Evolutionary conservation across 768 basidiomycete genomes (phyloP).

Genomic region (Cyathus striatus): DNA sequence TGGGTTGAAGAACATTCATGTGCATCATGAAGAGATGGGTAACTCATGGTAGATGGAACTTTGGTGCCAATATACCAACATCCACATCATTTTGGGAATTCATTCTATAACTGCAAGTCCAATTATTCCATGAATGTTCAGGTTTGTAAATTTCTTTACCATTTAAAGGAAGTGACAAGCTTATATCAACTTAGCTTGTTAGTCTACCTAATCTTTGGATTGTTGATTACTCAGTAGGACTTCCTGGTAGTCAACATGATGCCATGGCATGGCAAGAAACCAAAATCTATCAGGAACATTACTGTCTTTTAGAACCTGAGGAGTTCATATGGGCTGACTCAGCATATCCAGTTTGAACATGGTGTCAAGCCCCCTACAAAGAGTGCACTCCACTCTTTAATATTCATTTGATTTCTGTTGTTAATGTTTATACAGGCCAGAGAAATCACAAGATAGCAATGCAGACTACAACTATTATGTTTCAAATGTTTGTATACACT

Average conservation of each 20-base stretch:
- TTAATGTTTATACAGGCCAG: no score
- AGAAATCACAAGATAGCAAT: conserved; percentile 11
- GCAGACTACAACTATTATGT: conserved; percentile 17
- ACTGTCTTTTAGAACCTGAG: conserved; percentile 7
- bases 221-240: conserved; percentile 21
- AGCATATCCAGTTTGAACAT: conserved; percentile 19
- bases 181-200: conserved; percentile 10
- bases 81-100: conserved; percentile 26
- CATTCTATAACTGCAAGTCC: conserved; percentile 29
- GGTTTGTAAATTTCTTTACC: conserved; percentile 9
- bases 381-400: conserved; percentile 5
- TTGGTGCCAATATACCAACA: conserved; percentile 22
- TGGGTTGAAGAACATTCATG: no score
- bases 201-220: conserved; percentile 15
- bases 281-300: conserved; percentile 12
- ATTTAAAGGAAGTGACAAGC: background rate
- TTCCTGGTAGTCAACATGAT: conserved; percentile 28
- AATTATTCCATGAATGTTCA: conserved; percentile 33
- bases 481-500: conserved; percentile 18
- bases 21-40: no score
- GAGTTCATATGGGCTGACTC: conserved; percentile 26
- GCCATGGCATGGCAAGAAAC: conserved; percentile 23
- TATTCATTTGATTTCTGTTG: no score
- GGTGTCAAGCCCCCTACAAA: conserved; percentile 19
- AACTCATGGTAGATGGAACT: conserved; percentile 34